Evolutionary conservation across 1,284 basidiomycete genomes (phyloP), one percentile per base, ranked within the genome.

Genomic region (Tetrapyrgos nigripes): DNA sequence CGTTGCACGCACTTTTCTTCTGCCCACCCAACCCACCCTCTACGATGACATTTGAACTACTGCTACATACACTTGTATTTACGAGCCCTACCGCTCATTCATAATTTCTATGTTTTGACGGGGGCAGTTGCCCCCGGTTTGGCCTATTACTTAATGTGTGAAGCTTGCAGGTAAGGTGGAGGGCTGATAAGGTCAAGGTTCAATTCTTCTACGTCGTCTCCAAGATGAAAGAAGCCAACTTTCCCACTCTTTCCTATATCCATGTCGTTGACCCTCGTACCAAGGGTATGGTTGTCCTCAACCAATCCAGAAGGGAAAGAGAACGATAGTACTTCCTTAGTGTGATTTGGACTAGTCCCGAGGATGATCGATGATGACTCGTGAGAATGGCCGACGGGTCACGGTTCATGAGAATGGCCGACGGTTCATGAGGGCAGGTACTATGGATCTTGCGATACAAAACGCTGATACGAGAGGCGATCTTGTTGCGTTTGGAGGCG

Each of bases 181-280:
- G n/a, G n/a, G n/a, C n/a, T n/a, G n/a, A n/a, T n/a, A n/a, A n/a
- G n/a, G n/a, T n/a, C n/a, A n/a, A n/a, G n/a, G n/a, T n/a, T n/a
- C n/a, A n/a, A n/a, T n/a, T n/a, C n/a, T n/a, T 64, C n/a, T 62
- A 74, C 58, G 49, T 75, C 27, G 62, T 73, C 37, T 29, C 50
- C 2, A 50, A 65, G 19, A 58, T 76, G 27, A 60, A 60, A 8
- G 48, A 62, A 9, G 58, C 60, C 2, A 69, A 76, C 2, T 70
- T 75, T 63, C 78, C 81, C 29, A 61, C 73, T 8, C 71, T 84
- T 3, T 81, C 79, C 13, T 85, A 83, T 62, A 59, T 84, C 31
- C 84, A 86, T 66, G 69, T 75, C 29, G 70, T 79, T 33, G 81
- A 83, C 64, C 69, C 75, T 1, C 67, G 75, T 44, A 61, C 29